phyloP scores from a whole-genome alignment of 176 grass and related monocot genomes.

The Urochloa ruziziensis region DNA sequence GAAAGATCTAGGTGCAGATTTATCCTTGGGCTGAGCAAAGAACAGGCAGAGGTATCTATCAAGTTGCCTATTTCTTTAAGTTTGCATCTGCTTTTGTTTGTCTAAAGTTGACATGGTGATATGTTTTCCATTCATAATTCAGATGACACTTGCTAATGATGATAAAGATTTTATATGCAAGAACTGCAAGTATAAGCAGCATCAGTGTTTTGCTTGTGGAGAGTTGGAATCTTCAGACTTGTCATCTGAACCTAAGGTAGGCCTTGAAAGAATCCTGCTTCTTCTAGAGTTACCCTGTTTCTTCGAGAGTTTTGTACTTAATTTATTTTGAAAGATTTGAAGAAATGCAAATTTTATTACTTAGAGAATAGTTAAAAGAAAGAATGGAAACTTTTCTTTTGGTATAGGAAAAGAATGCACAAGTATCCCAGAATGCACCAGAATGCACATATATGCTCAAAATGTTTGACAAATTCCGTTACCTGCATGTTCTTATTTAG shows the following conservation, averaged over 20 bases:
- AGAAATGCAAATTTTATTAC: neutral
- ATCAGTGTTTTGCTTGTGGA: slow-evolving; percentile 70
- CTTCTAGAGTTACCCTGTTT: neutral
- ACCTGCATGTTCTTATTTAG: neutral
- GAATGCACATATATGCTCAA: neutral
- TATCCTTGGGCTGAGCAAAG: slow-evolving; percentile 34
- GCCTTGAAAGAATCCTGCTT: neutral
- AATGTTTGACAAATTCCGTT: neutral
- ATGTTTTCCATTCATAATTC: slow-evolving; percentile 18
- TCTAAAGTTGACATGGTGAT: slow-evolving; percentile 8
- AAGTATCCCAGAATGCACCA: neutral
- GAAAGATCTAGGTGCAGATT: slow-evolving; percentile 20
- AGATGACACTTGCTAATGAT: slow-evolving; percentile 11
- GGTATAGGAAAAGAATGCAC: neutral
- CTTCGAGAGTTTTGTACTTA: neutral
- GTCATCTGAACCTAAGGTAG: slow-evolving; percentile 31
- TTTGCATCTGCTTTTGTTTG: slow-evolving; percentile 21
- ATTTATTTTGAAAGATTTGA: slow-evolving; percentile 9
- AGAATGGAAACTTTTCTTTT: neutral
- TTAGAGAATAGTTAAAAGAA: neutral
- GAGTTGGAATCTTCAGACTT: slow-evolving; percentile 46
- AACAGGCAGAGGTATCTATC: slow-evolving; percentile 37
- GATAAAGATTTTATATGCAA: slow-evolving; percentile 37
- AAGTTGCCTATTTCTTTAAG: neutral
- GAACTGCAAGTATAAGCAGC: slow-evolving; percentile 46